Evolutionary conservation across 139 green algal genomes (phyloP).

Genomic region (Tetradesmus lagerheimii): DNA sequence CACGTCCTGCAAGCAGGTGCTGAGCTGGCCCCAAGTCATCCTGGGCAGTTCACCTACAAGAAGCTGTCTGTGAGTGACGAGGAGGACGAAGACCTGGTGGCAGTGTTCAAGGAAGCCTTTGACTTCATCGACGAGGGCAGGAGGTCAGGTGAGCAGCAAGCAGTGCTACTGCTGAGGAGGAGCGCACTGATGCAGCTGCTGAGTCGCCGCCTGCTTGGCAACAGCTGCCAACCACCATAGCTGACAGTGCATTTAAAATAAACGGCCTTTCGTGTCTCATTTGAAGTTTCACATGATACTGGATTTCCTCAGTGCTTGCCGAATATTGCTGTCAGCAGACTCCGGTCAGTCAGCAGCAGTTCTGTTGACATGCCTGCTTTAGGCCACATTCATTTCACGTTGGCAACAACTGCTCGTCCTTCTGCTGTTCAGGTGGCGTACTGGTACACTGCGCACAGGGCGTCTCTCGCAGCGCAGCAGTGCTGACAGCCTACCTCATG

Average conservation of each 20-base stretch:
- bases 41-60: constrained; percentile 50
- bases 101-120: constrained; percentile 50
- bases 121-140: constrained; percentile 52
- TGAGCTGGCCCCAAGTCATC: constrained; percentile 49
- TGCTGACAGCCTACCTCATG: constrained; percentile 96
- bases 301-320: too few relatives aligned
- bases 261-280: too few relatives aligned
- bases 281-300: too few relatives aligned
- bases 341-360: too few relatives aligned
- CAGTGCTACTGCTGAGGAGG: background rate
- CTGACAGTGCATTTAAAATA: too few relatives aligned
- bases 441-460: constrained; percentile 87
- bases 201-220: background rate
- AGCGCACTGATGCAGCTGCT: background rate
- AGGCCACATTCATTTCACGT: too few relatives aligned
- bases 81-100: constrained; percentile 55
- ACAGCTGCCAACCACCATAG: too few relatives aligned
- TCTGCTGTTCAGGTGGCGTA: constrained; percentile 48
- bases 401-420: background rate
- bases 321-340: too few relatives aligned
- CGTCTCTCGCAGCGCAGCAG: constrained; percentile 84
- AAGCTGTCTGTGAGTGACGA: constrained; percentile 43
- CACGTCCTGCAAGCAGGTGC: constrained; percentile 56
- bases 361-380: too few relatives aligned
- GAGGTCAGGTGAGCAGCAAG: constrained; percentile 5